These are phyloP conservation scores for Tephrocybe sp. DNA, from an alignment of 768 basidiomycete genomes.

Conservation along the genomic window DNA sequence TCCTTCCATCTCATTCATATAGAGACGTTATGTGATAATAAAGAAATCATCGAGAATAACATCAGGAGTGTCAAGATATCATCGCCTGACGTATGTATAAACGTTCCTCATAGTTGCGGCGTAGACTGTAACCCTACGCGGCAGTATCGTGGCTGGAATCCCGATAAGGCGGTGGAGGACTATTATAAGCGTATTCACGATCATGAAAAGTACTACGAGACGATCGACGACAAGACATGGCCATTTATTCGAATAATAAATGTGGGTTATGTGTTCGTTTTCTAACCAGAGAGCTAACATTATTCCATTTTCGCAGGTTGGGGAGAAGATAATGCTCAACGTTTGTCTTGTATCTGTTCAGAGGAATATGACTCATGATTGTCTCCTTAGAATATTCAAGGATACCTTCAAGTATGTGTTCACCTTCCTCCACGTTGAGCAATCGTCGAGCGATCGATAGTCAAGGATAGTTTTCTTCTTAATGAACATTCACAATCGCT, in stretches of 20 bases:
- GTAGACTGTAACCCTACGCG: slow-evolving; percentile 5
- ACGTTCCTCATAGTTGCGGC: background rate
- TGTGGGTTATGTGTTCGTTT: too few relatives aligned
- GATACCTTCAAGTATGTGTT: slow-evolving; percentile 72
- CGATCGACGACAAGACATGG: slow-evolving; percentile 87
- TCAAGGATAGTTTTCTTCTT: slow-evolving; percentile 97
- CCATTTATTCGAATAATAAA: slow-evolving; percentile 95
- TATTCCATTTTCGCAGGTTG: slow-evolving; percentile 52
- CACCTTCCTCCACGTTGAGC: background rate
- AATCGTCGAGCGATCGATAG: slow-evolving; percentile 33
- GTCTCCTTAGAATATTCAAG: slow-evolving; percentile 66
- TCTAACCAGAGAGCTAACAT: slow-evolving; percentile 3
- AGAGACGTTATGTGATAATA: slow-evolving; percentile 92
- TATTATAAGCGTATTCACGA: slow-evolving; percentile 87
- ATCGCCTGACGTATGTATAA: slow-evolving; percentile 82
- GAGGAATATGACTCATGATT: slow-evolving; percentile 1
- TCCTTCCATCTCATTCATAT: background rate
- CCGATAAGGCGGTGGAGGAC: slow-evolving; percentile 87
- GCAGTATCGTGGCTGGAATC: slow-evolving; percentile 91
- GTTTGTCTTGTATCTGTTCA: slow-evolving; percentile 37
- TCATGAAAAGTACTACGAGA: slow-evolving; percentile 86
- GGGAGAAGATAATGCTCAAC: slow-evolving; percentile 95
- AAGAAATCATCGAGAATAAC: slow-evolving; percentile 90
- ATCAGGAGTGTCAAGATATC: slow-evolving; percentile 97
- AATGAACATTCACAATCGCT: slow-evolving; percentile 97